Evolutionary conservation across 306 rosid species (phyloP).

Genomic region (Malus sylvestris): DNA sequence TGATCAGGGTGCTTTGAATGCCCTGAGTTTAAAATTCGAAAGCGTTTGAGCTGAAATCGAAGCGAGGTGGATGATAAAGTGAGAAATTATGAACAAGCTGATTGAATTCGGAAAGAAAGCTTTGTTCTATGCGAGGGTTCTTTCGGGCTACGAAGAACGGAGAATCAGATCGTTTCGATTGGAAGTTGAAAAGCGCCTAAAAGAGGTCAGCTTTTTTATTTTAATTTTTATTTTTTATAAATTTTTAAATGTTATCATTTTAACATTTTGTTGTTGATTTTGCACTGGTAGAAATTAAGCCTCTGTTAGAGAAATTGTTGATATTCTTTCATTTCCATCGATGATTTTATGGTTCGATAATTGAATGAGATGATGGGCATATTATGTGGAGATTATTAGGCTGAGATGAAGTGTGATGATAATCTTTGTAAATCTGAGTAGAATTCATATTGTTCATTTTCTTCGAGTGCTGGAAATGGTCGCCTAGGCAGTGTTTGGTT

Average conservation of each 20-base stretch:
- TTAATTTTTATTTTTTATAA: not conserved
- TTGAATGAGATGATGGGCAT: not conserved
- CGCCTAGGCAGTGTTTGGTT: not conserved
- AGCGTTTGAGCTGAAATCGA: not conserved
- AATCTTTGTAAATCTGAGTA: not conserved
- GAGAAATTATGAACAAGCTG: slow-evolving; percentile 35
- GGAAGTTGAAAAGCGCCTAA: slow-evolving; percentile 46
- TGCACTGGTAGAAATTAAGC: not conserved
- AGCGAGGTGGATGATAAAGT: slow-evolving; percentile 8
- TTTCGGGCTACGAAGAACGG: slow-evolving; percentile 86
- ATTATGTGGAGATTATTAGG: not conserved
- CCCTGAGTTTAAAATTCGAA: not conserved
- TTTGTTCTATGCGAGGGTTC: slow-evolving; percentile 62
- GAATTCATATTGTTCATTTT: not conserved
- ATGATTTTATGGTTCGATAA: not conserved
- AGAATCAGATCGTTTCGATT: slow-evolving; percentile 64
- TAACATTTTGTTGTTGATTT: not conserved
- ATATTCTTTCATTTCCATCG: not conserved
- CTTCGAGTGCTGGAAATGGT: not conserved
- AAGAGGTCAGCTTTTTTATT: slow-evolving; percentile 31
- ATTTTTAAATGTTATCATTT: not conserved
- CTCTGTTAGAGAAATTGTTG: not conserved
- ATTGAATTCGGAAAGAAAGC: slow-evolving; percentile 59
- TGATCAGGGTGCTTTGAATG: not conserved
- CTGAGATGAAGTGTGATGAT: not conserved